Percentiles rank a stretch among this genome's conserved stretches.
Conservation (phyloP, 805 yeast genomes). For the Spathaspora girioi region DNA sequence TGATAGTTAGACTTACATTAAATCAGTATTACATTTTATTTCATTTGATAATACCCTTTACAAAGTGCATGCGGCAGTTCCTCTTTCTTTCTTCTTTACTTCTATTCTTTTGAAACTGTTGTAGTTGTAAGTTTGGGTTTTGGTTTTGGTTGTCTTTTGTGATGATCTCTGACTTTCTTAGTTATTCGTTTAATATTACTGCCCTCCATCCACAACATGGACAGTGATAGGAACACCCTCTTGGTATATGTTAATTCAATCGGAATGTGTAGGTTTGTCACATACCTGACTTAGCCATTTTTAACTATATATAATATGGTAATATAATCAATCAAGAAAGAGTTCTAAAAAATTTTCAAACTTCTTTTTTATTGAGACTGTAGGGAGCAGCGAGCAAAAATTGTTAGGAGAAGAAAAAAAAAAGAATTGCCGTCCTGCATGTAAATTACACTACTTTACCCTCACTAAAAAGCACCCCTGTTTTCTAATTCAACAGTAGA, state of each 20-base stretch:
- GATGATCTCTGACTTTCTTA: not conserved
- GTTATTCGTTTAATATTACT: not conserved
- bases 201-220: not conserved
- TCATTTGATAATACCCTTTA: no score
- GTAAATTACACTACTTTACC: not conserved
- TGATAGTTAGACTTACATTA: not conserved
- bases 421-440: not conserved
- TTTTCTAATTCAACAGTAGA: not conserved
- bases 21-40: no score
- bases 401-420: not conserved
- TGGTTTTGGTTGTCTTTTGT: not conserved
- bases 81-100: no score
- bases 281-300: constrained; percentile 70
- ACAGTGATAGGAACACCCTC: not conserved
- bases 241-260: not conserved
- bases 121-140: no score
- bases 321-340: not conserved
- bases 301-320: constrained; percentile 13
- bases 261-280: constrained; percentile 12
- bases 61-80: no score
- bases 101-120: not conserved
- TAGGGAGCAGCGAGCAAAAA: not conserved
- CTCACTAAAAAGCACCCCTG: not conserved
- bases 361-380: constrained; percentile 3
- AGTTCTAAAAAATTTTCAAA: constrained; percentile 7